phyloP scores from a whole-genome alignment of 2,329 filamentous ascomycete species.

The Microcyclospora tardicrescens region DNA sequence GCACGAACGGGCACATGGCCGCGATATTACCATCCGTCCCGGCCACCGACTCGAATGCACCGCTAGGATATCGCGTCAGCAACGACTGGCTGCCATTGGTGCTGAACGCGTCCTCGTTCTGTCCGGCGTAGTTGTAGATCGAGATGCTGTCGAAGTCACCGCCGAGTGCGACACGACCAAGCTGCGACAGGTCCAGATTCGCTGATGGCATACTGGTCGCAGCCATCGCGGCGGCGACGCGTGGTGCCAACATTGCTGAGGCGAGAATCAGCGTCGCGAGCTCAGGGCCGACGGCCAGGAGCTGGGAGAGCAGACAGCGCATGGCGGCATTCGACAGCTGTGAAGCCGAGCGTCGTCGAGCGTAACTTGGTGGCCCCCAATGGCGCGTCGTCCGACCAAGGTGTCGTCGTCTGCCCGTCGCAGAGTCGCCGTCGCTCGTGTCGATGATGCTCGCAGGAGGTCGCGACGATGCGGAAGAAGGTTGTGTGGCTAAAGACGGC shows the following conservation, averaged over 20 bases:
- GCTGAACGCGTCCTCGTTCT: slow-evolving; percentile 53
- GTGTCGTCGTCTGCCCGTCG: too few relatives aligned
- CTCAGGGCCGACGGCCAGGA: slow-evolving; percentile 23
- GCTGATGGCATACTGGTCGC: slow-evolving; percentile 38
- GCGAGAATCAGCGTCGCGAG: slow-evolving; percentile 21
- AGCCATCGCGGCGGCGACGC: slow-evolving; percentile 9
- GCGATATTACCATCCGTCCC: slow-evolving; percentile 75
- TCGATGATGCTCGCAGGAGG: too few relatives aligned
- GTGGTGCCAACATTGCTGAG: slow-evolving; percentile 11
- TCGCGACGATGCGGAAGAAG: too few relatives aligned
- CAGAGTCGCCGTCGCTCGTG: too few relatives aligned
- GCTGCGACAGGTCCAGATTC: slow-evolving; percentile 61
- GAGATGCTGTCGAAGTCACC: slow-evolving; percentile 90
- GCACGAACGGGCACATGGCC: slow-evolving; percentile 71
- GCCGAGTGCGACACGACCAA: slow-evolving; percentile 73
- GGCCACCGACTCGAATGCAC: slow-evolving; percentile 61
- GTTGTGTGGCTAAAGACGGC: too few relatives aligned
- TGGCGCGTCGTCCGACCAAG: too few relatives aligned
- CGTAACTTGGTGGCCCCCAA: too few relatives aligned
- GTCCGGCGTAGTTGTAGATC: slow-evolving; percentile 71
- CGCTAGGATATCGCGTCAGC: slow-evolving; percentile 71
- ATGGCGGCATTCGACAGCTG: slow-evolving; percentile 7
- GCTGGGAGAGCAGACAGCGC: slow-evolving; percentile 19
- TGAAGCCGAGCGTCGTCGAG: not conserved
- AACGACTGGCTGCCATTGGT: slow-evolving; percentile 72